Percentiles rank a stretch among this genome's conserved stretches.
Conservation (phyloP, 2,329 filamentous ascomycete genomes). For the Hansfordia pulvinata region DNA sequence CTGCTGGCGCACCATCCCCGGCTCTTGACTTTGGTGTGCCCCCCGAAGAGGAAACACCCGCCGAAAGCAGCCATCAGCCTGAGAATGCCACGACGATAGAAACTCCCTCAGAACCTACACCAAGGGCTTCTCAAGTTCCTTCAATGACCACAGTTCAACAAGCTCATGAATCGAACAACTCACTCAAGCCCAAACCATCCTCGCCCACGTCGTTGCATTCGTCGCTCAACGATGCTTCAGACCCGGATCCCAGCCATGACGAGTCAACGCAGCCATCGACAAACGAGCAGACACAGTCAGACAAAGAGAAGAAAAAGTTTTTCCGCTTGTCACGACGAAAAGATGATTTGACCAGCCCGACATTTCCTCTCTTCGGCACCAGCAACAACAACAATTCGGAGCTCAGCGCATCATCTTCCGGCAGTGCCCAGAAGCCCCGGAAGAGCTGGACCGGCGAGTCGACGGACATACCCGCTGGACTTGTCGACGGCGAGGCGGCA, state of each 20-base stretch:
- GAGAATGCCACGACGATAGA: slow-evolving; percentile 2
- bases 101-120: slow-evolving; percentile 29
- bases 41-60: slow-evolving; percentile 30
- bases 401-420: slow-evolving; percentile 54
- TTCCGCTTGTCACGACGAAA: slow-evolving; percentile 60
- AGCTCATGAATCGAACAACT: slow-evolving; percentile 25
- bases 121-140: slow-evolving; percentile 30
- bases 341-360: no score
- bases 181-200: slow-evolving; percentile 54
- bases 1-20: slow-evolving; percentile 34
- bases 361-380: no score
- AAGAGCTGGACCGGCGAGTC: slow-evolving; percentile 38
- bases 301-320: slow-evolving; percentile 57
- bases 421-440: slow-evolving; percentile 32
- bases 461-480: slow-evolving; percentile 27
- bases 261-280: slow-evolving; percentile 37
- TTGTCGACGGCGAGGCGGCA: slow-evolving; percentile 22
- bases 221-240: slow-evolving; percentile 67
- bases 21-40: slow-evolving; percentile 28
- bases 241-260: slow-evolving; percentile 55
- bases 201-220: slow-evolving; percentile 68
- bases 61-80: background rate
- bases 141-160: slow-evolving; percentile 26
- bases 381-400: slow-evolving; percentile 47
- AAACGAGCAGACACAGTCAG: no score